phyloP scores from a whole-genome alignment of 2,329 filamentous ascomycete genomes.

The Plenodomus tracheiphilus region DNA sequence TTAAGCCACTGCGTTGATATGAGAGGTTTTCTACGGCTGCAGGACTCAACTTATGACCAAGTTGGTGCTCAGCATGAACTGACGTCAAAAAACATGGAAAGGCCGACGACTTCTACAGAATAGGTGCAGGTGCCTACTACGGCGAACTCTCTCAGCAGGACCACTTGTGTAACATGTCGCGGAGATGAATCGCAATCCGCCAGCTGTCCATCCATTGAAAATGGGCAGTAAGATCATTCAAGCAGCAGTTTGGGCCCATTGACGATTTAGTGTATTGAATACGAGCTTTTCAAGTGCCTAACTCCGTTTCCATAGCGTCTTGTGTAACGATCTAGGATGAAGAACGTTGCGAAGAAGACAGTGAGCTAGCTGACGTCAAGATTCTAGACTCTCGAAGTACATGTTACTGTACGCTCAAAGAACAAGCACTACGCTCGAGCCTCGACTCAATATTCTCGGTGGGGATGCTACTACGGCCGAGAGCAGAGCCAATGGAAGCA shows the following conservation, averaged over 20 bases:
- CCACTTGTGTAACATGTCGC: slow-evolving; percentile 24
- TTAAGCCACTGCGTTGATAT: slow-evolving; percentile 5
- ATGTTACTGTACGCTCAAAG: not conserved
- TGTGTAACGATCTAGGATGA: not conserved
- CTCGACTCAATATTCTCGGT: too few species aligned
- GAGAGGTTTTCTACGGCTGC: slow-evolving; percentile 1
- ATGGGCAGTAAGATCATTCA: slow-evolving; percentile 16
- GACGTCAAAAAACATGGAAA: not conserved
- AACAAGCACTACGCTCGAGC: too few species aligned
- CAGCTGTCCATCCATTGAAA: slow-evolving; percentile 10
- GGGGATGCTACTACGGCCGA: too few species aligned
- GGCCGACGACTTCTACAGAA: slow-evolving; percentile 2
- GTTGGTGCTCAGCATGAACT: not conserved
- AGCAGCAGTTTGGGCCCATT: slow-evolving; percentile 4
- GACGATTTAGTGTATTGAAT: slow-evolving; percentile 5
- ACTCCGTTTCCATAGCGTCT: slow-evolving; percentile 13
- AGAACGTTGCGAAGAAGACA: not conserved
- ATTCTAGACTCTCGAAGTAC: not conserved
- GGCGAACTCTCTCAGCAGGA: slow-evolving; percentile 18
- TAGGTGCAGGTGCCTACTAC: not conserved
- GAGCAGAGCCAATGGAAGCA: too few species aligned
- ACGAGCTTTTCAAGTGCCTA: slow-evolving; percentile 18
- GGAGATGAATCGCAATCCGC: slow-evolving; percentile 11
- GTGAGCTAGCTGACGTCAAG: not conserved
- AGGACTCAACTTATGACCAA: slow-evolving; percentile 1